phyloP scores from a whole-genome alignment of 768 basidiomycete species.

The Hydnum rufescens region DNA sequence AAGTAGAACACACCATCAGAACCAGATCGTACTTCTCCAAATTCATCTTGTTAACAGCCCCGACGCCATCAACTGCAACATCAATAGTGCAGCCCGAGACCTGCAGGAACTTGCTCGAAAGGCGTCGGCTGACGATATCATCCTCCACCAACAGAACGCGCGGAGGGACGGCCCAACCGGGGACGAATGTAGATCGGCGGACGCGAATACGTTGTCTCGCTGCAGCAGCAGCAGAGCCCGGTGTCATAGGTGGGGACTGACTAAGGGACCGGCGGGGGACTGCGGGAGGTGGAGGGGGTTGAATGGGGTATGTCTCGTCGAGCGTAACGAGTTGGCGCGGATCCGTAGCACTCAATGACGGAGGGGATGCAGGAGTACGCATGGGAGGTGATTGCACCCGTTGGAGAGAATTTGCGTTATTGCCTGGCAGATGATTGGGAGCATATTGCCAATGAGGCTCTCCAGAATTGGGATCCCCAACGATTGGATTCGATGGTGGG shows the following conservation, averaged over 20 bases:
- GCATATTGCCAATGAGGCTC: neutral
- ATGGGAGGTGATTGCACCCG: too few species aligned
- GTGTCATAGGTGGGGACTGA: neutral
- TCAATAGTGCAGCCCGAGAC: slow-evolving; percentile 91
- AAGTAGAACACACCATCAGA: slow-evolving; percentile 50
- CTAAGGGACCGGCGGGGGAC: neutral
- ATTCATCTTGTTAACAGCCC: slow-evolving; percentile 93
- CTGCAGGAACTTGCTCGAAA: slow-evolving; percentile 84
- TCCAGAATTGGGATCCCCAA: neutral
- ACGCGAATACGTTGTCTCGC: slow-evolving; percentile 28
- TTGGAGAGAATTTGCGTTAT: neutral
- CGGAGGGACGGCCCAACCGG: slow-evolving; percentile 82
- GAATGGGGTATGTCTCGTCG: neutral
- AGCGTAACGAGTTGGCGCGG: neutral
- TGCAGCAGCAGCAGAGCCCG: neutral
- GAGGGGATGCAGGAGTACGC: neutral
- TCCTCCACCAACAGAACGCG: slow-evolving; percentile 88
- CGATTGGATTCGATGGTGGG: neutral
- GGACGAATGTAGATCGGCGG: slow-evolving; percentile 60
- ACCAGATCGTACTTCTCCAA: slow-evolving; percentile 89
- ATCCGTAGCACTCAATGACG: neutral
- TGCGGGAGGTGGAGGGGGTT: neutral
- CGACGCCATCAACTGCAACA: slow-evolving; percentile 81
- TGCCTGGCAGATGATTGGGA: too few species aligned
- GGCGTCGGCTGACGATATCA: slow-evolving; percentile 72